phyloP scores from a whole-genome alignment of 164 flowering plant species.

The Liriodendron chinense region DNA sequence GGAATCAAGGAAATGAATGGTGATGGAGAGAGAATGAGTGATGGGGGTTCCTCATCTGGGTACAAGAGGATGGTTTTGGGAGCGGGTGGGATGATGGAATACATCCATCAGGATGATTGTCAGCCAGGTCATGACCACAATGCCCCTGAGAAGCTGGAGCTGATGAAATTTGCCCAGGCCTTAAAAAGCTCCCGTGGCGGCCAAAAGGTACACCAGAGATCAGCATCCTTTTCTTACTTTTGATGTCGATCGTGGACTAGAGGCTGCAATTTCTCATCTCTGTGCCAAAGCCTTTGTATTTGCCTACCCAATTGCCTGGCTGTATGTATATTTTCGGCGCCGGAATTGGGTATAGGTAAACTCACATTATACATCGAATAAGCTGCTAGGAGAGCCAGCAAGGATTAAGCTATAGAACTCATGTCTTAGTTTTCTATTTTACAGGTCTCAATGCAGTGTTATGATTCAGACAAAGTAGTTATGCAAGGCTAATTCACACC shows the following conservation, averaged over 20 bases:
- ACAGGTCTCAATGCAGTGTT: too few species aligned
- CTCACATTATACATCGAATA: not conserved
- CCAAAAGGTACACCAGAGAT: slow-evolving; percentile 24
- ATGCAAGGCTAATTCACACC: too few species aligned
- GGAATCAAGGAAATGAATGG: slow-evolving; percentile 14
- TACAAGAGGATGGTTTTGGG: slow-evolving; percentile 22
- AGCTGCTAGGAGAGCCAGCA: not conserved
- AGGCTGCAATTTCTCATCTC: not conserved
- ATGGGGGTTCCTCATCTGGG: slow-evolving; percentile 19
- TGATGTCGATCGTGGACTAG: not conserved
- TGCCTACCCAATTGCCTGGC: not conserved
- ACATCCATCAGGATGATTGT: slow-evolving; percentile 9
- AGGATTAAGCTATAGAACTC: too few species aligned
- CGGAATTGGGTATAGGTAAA: not conserved
- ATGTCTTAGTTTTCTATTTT: too few species aligned
- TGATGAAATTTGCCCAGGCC: slow-evolving; percentile 65
- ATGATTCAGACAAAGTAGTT: too few species aligned
- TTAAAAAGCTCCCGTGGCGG: slow-evolving; percentile 34
- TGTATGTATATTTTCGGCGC: not conserved
- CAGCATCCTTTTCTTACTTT: slow-evolving; percentile 21
- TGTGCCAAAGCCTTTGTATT: not conserved
- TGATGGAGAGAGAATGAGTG: slow-evolving; percentile 26
- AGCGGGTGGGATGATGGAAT: slow-evolving; percentile 19
- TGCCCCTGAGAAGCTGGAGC: slow-evolving; percentile 32
- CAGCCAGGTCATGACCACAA: slow-evolving; percentile 19